A percentile compares a stretch with the other conserved stretches of the same genome.
Conservation (phyloP, 306 rosid species). For the Urtica urens region DNA sequence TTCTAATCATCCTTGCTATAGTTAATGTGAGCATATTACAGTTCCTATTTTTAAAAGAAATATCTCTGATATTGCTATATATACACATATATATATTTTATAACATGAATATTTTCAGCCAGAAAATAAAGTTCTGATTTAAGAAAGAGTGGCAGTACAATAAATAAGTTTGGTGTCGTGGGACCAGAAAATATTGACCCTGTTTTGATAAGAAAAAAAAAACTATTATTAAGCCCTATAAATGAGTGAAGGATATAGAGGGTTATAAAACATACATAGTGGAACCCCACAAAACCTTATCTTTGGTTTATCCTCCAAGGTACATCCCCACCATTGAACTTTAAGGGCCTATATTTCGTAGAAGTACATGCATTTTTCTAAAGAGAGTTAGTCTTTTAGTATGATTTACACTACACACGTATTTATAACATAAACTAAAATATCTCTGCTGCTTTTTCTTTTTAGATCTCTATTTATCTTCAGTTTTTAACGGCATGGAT, state of each 20-base stretch:
- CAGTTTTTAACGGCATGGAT: too few relatives aligned
- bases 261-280: conserved; percentile 5
- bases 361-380: too few relatives aligned
- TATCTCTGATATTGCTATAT: too few relatives aligned
- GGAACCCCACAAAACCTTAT: conserved; percentile 73
- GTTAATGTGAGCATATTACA: too few relatives aligned
- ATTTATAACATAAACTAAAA: conserved; percentile 8
- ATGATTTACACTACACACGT: too few relatives aligned
- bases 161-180: background rate
- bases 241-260: conserved; percentile 7
- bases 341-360: too few relatives aligned
- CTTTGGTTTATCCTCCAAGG: conserved; percentile 42
- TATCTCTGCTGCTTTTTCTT: conserved; percentile 3
- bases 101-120: conserved; percentile 2
- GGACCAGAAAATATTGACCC: conserved; percentile 1
- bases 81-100: too few relatives aligned
- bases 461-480: too few relatives aligned
- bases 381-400: too few relatives aligned
- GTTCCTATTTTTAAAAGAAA: too few relatives aligned
- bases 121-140: background rate
- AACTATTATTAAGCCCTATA: background rate
- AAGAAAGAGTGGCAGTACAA: background rate
- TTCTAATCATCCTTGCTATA: too few relatives aligned
- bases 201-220: background rate
- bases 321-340: conserved; percentile 30